Percentiles rank a stretch among this genome's conserved stretches.
Evolutionary conservation across 1,284 basidiomycete genomes (phyloP).

Genomic region (Pterulicium gracile): DNA sequence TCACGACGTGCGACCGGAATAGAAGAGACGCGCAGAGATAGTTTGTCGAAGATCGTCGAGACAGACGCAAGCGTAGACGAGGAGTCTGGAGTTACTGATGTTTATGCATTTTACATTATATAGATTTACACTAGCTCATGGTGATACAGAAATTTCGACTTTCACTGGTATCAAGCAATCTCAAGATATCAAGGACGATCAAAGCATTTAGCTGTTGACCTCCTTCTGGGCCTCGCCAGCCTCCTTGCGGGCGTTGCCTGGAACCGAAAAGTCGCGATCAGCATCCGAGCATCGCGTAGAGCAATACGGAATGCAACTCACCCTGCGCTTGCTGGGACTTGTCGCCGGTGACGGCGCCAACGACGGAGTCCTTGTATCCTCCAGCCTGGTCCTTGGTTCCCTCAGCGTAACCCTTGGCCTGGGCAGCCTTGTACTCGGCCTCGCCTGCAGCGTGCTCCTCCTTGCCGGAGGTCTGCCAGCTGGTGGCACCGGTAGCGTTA

Average conservation of each 20-base stretch:
- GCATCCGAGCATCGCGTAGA: not conserved
- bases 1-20: no score
- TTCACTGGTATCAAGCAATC: no score
- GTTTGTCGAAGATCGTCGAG: no score
- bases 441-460: constrained; percentile 59
- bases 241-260: constrained; percentile 46
- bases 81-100: no score
- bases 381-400: constrained; percentile 43
- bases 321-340: constrained; percentile 47
- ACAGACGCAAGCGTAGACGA: no score
- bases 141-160: no score
- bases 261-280: not conserved
- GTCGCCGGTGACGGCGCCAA: constrained; percentile 58
- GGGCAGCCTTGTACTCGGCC: constrained; percentile 43
- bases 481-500: constrained; percentile 31
- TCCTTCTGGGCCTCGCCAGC: constrained; percentile 50
- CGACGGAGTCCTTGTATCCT: constrained; percentile 58
- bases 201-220: constrained; percentile 39
- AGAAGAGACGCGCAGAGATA: no score
- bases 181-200: no score
- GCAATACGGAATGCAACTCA: constrained; percentile 16
- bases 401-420: constrained; percentile 44
- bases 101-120: no score
- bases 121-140: no score
- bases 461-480: constrained; percentile 44